Percentiles rank a stretch among this genome's conserved stretches.
These are phyloP conservation scores for Diplocarpon rosae DNA, from an alignment of 2,329 filamentous ascomycete species.

Conservation along the genomic window DNA sequence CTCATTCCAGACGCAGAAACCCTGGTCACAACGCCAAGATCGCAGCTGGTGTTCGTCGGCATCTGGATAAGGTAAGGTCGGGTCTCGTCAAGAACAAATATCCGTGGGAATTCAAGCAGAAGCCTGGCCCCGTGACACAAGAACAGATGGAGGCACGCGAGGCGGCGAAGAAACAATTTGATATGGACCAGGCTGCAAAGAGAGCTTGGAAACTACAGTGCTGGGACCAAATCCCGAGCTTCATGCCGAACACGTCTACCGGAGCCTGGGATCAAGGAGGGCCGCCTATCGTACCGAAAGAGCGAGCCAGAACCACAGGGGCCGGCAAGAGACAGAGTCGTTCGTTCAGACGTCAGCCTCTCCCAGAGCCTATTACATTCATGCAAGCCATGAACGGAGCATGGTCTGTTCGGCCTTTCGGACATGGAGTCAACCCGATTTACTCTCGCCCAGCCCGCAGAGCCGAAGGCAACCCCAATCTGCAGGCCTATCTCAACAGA, in stretches of 20 bases:
- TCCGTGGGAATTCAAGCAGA: not conserved
- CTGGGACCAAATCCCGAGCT: constrained; percentile 14
- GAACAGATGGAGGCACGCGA: constrained; percentile 8
- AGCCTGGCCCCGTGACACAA: not conserved
- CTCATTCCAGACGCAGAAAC: not conserved
- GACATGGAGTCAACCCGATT: constrained; percentile 26
- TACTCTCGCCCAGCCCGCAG: constrained; percentile 19
- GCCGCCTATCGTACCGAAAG: not conserved
- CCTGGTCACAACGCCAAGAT: constrained; percentile 4
- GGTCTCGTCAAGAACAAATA: not conserved
- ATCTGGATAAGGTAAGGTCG: constrained; percentile 5
- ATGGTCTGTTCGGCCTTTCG: constrained; percentile 24
- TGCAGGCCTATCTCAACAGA: constrained; percentile 14
- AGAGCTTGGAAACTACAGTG: not conserved
- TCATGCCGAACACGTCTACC: constrained; percentile 19
- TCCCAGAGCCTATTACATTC: constrained; percentile 25
- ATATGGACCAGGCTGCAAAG: not conserved
- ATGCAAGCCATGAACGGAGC: constrained; percentile 23
- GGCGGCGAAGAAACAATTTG: not conserved
- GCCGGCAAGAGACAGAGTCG: not conserved
- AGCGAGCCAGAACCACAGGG: not conserved
- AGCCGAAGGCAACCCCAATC: constrained; percentile 15
- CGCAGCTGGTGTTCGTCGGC: constrained; percentile 2
- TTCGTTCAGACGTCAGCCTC: constrained; percentile 1
- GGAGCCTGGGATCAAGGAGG: constrained; percentile 21